Evolutionary conservation across 2,329 filamentous ascomycete genomes (phyloP).

Genomic region (Penicillium thymicola): DNA sequence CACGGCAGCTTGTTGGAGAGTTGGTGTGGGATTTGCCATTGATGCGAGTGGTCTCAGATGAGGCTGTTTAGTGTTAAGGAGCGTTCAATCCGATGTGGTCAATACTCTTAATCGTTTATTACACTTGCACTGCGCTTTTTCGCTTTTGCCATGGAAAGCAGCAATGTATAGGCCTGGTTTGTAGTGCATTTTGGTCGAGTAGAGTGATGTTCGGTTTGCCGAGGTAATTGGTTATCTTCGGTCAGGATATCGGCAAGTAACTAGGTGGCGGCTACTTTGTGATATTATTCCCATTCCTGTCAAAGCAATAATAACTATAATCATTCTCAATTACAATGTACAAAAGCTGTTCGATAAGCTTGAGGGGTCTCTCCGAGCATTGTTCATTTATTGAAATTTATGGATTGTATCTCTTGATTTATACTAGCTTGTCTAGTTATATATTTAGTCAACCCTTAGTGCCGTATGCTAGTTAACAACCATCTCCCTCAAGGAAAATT

Average conservation of each 20-base stretch:
- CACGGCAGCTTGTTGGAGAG: slow-evolving; percentile 16
- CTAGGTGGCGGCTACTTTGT: not conserved
- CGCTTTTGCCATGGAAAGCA: not conserved
- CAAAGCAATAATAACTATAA: no score
- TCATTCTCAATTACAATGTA: no score
- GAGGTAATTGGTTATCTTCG: slow-evolving; percentile 4
- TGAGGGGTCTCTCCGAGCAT: no score
- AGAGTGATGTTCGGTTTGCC: not conserved
- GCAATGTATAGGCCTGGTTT: not conserved
- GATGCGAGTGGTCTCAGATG: not conserved
- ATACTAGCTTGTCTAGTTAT: no score
- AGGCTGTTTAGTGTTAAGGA: not conserved
- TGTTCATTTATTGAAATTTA: no score
- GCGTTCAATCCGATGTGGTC: not conserved
- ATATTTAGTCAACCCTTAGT: no score
- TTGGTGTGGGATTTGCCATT: slow-evolving; percentile 3
- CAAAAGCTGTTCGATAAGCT: no score
- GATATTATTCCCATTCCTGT: not conserved
- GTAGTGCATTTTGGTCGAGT: not conserved
- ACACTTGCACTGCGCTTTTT: not conserved
- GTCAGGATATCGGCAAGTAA: slow-evolving; percentile 5
- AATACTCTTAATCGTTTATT: not conserved
- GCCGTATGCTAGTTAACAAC: no score
- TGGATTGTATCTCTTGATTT: no score
- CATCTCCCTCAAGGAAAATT: no score